Conservation (phyloP, 2,329 filamentous ascomycete species). For the Exophiala xenobiotica region DNA sequence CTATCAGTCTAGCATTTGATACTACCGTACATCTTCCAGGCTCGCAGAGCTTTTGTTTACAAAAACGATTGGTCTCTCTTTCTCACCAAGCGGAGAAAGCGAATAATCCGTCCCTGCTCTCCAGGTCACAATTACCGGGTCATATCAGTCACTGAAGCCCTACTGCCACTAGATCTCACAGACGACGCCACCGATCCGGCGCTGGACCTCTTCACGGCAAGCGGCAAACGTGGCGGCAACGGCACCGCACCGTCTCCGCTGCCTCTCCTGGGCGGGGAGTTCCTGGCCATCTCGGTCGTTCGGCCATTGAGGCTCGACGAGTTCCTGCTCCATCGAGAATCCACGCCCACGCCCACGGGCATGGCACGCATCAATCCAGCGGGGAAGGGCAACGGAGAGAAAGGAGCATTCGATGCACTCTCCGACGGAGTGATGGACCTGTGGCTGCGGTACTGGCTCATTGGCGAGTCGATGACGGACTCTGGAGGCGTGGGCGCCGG, state of each 20-base stretch:
- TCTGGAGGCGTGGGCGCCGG: conserved; percentile 1
- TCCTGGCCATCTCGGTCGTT: background rate
- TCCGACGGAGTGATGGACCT: conserved; percentile 24
- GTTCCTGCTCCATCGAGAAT: conserved; percentile 23
- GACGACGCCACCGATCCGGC: background rate
- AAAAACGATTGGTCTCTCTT: no score
- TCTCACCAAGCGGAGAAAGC: no score
- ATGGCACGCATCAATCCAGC: conserved; percentile 3
- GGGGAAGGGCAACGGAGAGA: conserved; percentile 16
- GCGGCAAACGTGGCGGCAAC: background rate
- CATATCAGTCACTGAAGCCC: background rate
- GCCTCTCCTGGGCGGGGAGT: background rate
- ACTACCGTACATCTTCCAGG: no score
- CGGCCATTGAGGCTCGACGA: conserved; percentile 12
- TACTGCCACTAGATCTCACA: background rate
- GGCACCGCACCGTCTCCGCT: background rate
- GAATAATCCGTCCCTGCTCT: no score
- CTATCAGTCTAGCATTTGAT: no score
- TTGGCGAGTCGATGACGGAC: conserved; percentile 3
- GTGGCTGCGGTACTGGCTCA: conserved; percentile 9
- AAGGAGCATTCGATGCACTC: conserved; percentile 23
- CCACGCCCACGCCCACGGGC: background rate
- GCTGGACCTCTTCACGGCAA: conserved; percentile 1
- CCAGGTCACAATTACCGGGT: no score
- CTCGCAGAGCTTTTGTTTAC: no score